These are phyloP conservation scores for Moesziomyces sp. DNA, from an alignment of 1,284 basidiomycete genomes.

Conservation along the genomic window DNA sequence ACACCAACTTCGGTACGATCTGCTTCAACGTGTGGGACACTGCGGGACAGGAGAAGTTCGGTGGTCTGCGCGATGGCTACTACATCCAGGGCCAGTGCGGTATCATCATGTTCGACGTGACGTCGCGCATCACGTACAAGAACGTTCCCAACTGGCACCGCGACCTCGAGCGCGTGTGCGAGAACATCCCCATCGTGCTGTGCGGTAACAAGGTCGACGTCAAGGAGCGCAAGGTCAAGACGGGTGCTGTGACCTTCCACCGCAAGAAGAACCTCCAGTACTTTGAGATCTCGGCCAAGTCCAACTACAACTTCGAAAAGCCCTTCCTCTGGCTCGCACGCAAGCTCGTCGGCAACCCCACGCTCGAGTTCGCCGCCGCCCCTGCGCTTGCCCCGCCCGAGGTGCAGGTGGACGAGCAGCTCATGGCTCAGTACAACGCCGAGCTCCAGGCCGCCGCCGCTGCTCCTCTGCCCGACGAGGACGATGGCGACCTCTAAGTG, in stretches of 20 bases:
- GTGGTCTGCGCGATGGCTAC: conserved; percentile 67
- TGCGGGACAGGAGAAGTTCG: conserved; percentile 98
- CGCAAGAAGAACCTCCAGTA: conserved; percentile 99
- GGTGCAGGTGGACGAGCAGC: conserved; percentile 81
- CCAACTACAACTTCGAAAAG: conserved; percentile 99
- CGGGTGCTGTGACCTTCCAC: conserved; percentile 98
- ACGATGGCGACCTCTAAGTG: conserved; percentile 69
- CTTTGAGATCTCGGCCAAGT: conserved; percentile 99
- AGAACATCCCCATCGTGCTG: conserved; percentile 98
- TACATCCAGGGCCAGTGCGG: conserved; percentile 85
- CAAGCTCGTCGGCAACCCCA: conserved; percentile 93
- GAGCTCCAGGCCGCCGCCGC: conserved; percentile 76
- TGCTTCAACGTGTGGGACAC: conserved; percentile 99
- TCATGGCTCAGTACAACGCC: conserved; percentile 85
- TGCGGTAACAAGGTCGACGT: conserved; percentile 99
- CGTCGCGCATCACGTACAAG: conserved; percentile 99
- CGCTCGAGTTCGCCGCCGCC: conserved; percentile 94
- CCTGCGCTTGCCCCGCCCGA: conserved; percentile 95
- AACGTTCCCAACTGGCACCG: conserved; percentile 99
- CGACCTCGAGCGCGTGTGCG: conserved; percentile 98
- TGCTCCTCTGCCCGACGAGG: conserved; percentile 72
- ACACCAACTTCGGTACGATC: conserved; percentile 98
- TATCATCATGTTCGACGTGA: conserved; percentile 99
- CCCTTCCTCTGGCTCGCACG: conserved; percentile 99
- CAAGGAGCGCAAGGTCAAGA: conserved; percentile 99